Percentiles rank a stretch among this genome's conserved stretches.
phyloP scores from a whole-genome alignment of 2,329 filamentous ascomycete species.

The Arthroderma sp. region DNA sequence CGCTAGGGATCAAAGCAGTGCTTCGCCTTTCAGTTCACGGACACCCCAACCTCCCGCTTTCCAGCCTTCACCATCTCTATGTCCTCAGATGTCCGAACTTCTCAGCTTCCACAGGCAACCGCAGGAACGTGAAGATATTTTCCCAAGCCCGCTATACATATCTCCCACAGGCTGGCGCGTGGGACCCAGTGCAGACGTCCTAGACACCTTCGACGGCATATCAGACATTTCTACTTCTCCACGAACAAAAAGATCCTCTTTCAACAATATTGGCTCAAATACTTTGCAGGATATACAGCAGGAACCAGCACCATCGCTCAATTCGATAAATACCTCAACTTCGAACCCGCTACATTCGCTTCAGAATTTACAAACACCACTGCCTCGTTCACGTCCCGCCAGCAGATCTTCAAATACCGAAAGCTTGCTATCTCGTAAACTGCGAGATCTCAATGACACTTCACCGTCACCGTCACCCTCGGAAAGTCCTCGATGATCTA shows the following conservation, averaged over 20 bases:
- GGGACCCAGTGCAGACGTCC: neutral
- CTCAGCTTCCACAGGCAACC: neutral
- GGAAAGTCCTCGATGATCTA: neutral
- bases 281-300: neutral
- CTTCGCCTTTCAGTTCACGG: slow-evolving; percentile 3
- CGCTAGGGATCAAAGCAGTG: slow-evolving; percentile 12
- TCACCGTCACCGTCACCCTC: neutral
- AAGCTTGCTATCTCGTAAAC: neutral
- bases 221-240: neutral
- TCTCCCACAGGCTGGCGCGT: neutral
- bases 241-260: neutral
- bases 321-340: neutral
- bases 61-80: neutral
- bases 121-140: neutral
- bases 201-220: slow-evolving; percentile 2
- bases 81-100: neutral
- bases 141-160: neutral
- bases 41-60: neutral
- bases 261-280: neutral
- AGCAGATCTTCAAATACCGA: neutral
- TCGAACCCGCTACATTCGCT: neutral
- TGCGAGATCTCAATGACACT: neutral
- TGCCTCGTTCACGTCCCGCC: neutral
- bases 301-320: neutral
- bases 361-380: neutral